Conservation (phyloP, 345 rosid species). For the Euphorbia peplus region DNA sequence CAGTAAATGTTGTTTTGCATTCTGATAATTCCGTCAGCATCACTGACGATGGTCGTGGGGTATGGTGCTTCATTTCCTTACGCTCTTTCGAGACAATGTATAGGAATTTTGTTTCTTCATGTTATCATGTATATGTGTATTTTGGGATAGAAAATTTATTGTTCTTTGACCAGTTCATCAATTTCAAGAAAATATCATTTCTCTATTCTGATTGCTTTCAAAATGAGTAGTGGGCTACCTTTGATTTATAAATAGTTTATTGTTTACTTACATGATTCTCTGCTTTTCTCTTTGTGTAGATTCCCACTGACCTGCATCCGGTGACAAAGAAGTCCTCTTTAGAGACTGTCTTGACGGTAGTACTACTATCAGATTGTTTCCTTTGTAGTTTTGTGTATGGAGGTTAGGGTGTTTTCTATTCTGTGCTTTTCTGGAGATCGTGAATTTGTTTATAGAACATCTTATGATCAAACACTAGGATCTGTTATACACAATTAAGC, state of each 20-base stretch:
- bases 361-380: constrained; percentile 19
- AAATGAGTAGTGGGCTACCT: background rate
- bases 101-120: background rate
- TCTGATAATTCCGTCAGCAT: constrained; percentile 83
- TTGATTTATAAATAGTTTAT: background rate
- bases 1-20: constrained; percentile 59
- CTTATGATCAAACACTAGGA: background rate
- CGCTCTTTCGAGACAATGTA: constrained; percentile 1
- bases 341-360: constrained; percentile 98
- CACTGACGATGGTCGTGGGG: constrained; percentile 96
- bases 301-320: constrained; percentile 96
- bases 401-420: constrained; percentile 13
- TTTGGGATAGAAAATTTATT: background rate
- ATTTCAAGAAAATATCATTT: background rate
- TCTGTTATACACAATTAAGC: background rate
- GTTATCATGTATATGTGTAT: background rate
- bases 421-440: background rate
- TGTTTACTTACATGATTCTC: constrained; percentile 8
- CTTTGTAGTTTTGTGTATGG: constrained; percentile 7
- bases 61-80: constrained; percentile 31
- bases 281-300: constrained; percentile 48
- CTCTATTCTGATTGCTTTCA: background rate
- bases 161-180: constrained; percentile 1
- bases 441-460: background rate
- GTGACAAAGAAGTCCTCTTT: constrained; percentile 84